Evolutionary conservation across 2,329 filamentous ascomycete genomes (phyloP).

Genomic region (Penicillium paneum): DNA sequence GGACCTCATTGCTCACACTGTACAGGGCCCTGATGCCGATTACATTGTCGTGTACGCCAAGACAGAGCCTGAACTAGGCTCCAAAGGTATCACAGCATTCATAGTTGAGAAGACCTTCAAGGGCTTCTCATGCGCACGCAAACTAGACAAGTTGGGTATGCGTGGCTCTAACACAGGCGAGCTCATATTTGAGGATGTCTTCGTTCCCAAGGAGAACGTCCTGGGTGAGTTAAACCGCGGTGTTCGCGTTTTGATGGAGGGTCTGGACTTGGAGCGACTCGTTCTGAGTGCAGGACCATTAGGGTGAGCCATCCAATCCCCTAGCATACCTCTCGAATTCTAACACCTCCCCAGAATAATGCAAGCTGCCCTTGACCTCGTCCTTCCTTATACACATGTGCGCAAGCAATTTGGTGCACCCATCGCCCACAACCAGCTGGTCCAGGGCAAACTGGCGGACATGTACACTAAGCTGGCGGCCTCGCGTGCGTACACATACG

Average conservation of each 20-base stretch:
- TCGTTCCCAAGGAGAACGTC: constrained; percentile 78
- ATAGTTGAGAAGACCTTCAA: constrained; percentile 67
- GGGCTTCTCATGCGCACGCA: constrained; percentile 83
- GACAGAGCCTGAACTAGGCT: constrained; percentile 73
- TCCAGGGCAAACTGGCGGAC: constrained; percentile 90
- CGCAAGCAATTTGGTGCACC: constrained; percentile 84
- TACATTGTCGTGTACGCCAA: constrained; percentile 95
- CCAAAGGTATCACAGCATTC: constrained; percentile 93
- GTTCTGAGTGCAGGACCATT: constrained; percentile 88
- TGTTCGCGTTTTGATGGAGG: constrained; percentile 91
- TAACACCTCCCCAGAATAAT: constrained; percentile 61
- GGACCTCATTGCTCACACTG: constrained; percentile 1
- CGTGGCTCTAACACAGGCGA: constrained; percentile 94
- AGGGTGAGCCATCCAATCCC: constrained; percentile 49
- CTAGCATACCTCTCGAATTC: neutral
- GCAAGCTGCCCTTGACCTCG: constrained; percentile 83
- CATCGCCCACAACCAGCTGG: constrained; percentile 86
- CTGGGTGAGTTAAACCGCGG: constrained; percentile 78
- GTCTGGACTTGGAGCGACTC: constrained; percentile 86
- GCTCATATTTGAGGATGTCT: constrained; percentile 84
- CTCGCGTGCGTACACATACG: constrained; percentile 80
- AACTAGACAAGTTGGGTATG: constrained; percentile 98
- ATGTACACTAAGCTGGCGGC: constrained; percentile 96
- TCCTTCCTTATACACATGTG: constrained; percentile 83
- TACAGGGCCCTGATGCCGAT: constrained; percentile 77